phyloP scores from a whole-genome alignment of 352 stramenopile genomes.

The Phytopythium boreale region DNA sequence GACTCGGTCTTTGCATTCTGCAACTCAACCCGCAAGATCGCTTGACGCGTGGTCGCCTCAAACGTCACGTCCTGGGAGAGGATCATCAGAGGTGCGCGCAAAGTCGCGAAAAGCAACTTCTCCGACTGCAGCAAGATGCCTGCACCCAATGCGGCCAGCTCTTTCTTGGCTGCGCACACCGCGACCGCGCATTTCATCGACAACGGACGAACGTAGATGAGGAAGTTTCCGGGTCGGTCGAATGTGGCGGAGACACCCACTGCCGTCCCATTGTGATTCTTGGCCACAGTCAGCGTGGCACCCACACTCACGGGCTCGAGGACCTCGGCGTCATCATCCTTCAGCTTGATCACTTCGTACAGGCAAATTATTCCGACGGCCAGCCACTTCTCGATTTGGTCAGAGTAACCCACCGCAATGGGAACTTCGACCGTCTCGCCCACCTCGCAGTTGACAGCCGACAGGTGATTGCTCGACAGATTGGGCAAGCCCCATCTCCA shows the following conservation, averaged over 20 bases:
- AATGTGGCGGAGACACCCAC: conserved; percentile 24
- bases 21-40: conserved; percentile 20
- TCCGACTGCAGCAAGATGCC: conserved; percentile 14
- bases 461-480: not conserved
- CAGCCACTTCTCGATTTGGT: conserved; percentile 29
- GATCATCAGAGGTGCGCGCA: conserved; percentile 21
- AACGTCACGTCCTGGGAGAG: conserved; percentile 21
- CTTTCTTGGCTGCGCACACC: conserved; percentile 21
- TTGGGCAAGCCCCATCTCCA: conserved; percentile 53
- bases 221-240: conserved; percentile 21
- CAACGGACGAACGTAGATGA: conserved; percentile 33
- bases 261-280: conserved; percentile 14
- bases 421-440: conserved; percentile 31
- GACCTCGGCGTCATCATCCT: not conserved
- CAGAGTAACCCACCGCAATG: conserved; percentile 26
- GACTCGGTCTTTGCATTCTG: conserved; percentile 20
- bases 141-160: conserved; percentile 9
- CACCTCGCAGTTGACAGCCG: conserved; percentile 15
- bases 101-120: conserved; percentile 9
- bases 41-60: conserved; percentile 7
- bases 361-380: conserved; percentile 17
- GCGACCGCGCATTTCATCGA: conserved; percentile 31
- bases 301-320: conserved; percentile 19
- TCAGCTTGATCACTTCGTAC: conserved; percentile 23
- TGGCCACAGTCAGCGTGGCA: conserved; percentile 14